Evolutionary conservation across 2,329 filamentous ascomycete species (phyloP).

Genomic region (Pseudogymnoascus sp.): DNA sequence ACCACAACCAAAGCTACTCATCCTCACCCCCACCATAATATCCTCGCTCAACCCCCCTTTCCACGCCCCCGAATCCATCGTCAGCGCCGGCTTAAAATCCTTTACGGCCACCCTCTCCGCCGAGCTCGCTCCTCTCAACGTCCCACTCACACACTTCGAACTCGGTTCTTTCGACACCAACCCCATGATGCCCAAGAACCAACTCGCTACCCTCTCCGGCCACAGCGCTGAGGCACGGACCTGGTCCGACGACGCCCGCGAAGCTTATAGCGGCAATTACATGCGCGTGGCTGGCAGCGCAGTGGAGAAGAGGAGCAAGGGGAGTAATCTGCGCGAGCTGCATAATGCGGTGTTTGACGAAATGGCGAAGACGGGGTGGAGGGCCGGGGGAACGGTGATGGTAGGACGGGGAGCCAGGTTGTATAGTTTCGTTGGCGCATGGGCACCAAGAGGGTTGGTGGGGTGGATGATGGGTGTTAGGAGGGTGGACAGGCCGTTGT

Average conservation of each 20-base stretch:
- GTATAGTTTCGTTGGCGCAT: constrained; percentile 78
- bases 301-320: constrained; percentile 18
- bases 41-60: constrained; percentile 72
- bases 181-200: constrained; percentile 38
- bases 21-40: constrained; percentile 74
- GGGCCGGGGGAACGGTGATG: constrained; percentile 54
- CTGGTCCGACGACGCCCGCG: constrained; percentile 55
- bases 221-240: constrained; percentile 48
- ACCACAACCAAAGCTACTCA: constrained; percentile 53
- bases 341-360: constrained; percentile 89
- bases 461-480: constrained; percentile 87
- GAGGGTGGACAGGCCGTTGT: constrained; percentile 36
- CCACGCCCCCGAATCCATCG: constrained; percentile 76
- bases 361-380: constrained; percentile 53
- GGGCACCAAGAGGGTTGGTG: constrained; percentile 69
- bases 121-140: constrained; percentile 67
- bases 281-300: constrained; percentile 46
- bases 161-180: constrained; percentile 83
- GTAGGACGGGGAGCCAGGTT: constrained; percentile 77
- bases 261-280: constrained; percentile 56
- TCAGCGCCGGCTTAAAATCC: constrained; percentile 78
- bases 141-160: constrained; percentile 79
- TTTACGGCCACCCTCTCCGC: constrained; percentile 74
- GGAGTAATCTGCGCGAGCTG: constrained; percentile 64
- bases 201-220: constrained; percentile 31